Evolutionary conservation across 1,139 yeast genomes (phyloP), one percentile per base, ranked within the genome.

Genomic region (Blastobotrys persicus): DNA sequence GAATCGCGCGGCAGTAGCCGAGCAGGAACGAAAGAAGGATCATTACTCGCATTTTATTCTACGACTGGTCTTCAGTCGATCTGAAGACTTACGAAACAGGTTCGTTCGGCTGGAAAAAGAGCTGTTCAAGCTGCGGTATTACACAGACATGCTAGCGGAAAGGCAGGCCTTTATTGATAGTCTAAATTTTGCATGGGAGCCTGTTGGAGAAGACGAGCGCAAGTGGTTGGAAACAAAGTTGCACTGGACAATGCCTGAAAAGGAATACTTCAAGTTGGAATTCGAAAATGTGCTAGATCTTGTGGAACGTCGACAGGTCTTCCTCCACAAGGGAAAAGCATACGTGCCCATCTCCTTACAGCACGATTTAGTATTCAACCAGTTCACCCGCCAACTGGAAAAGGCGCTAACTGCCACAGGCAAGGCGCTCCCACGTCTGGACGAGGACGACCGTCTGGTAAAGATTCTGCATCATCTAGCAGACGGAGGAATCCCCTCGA

Each of bases 31-130:
- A 56, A 78, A 79, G 57, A 92, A 91, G 65, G 99, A 92, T 67
- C 92, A 88, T 63, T 89, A 88, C 65, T 86, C 96, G 13, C 99
- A 92, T 68, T 92, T 74, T 63, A 91, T 91, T 41, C 72, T 92
- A 55, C 74, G 97, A 51, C 73, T 92, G 46, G 96, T 95, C 47
- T 92, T 92, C 64, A 88, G 98, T 63, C 79, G 96, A 54, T 80
- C 85, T n/a, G 64, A 87, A 49, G 98, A 92, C 53, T 75, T 91
- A 46, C 76, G 98, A 49, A 79, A 76, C 43, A 81, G 92, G 61
- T 91, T 92, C 61, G 73, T 87, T 38, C 79, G 81, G 57, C 81
- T 88, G 42, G 99, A 92, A 63, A 74, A 86, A 0, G 70, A 78
- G 16, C 72, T 94, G 45, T 91, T 94, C 71, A 80, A 77, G 60